phyloP scores from a whole-genome alignment of 73 alveolate species.

The Paramecium caudatum region DNA sequence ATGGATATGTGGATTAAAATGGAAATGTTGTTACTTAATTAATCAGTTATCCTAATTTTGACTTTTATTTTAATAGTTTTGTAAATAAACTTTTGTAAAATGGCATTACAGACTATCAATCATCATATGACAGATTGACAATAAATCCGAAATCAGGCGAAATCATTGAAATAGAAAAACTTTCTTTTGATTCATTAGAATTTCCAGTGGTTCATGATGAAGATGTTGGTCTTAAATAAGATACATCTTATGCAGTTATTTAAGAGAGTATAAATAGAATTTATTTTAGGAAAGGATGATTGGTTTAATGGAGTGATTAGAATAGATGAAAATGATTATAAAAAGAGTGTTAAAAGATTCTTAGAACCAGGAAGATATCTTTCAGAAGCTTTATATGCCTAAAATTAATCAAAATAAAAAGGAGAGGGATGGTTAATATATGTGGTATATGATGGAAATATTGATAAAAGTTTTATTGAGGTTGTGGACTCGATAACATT shows the following conservation, averaged over 20 bases:
- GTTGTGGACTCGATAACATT: background rate
- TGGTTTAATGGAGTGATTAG: conserved; percentile 53
- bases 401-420: conserved; percentile 33
- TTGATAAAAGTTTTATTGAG: conserved; percentile 34
- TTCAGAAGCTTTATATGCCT: conserved; percentile 19
- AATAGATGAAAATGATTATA: background rate
- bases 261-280: background rate
- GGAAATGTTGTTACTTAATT: conserved; percentile 33
- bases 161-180: background rate
- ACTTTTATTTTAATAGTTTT: background rate
- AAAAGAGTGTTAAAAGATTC: conserved; percentile 24
- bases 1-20: conserved; percentile 41
- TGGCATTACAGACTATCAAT: background rate
- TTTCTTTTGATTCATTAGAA: background rate
- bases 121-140: conserved; percentile 4
- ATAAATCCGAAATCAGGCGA: conserved; percentile 42
- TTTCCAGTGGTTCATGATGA: conserved; percentile 60
- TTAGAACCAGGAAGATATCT: conserved; percentile 13
- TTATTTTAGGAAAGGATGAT: conserved; percentile 6
- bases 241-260: conserved; percentile 7
- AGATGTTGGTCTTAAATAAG: conserved; percentile 11
- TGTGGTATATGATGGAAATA: conserved; percentile 4
- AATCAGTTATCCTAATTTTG: conserved; percentile 6
- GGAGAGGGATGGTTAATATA: conserved; percentile 69
- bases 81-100: background rate